Evolutionary conservation across 1,284 basidiomycete genomes (phyloP).

Genomic region (Sporisorium reilianum): DNA sequence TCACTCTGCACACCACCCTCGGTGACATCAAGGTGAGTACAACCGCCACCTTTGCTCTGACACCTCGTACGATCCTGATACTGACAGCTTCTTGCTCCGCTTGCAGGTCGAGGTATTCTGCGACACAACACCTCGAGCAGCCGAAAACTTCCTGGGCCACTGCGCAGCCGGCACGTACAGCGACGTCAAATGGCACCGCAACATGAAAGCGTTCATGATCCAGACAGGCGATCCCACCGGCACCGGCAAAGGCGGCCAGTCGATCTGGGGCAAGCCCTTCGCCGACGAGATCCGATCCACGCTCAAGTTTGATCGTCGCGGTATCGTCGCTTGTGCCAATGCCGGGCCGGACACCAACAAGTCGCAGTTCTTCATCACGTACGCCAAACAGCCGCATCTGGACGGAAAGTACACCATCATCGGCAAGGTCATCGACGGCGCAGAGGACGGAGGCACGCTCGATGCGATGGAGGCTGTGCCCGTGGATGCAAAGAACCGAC

Average conservation of each 20-base stretch:
- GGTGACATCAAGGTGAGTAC: constrained; percentile 84
- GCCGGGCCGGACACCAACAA: constrained; percentile 65
- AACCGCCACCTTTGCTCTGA: constrained; percentile 28
- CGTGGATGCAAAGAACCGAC: constrained; percentile 90
- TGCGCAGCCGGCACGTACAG: constrained; percentile 91
- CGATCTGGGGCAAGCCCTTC: constrained; percentile 94
- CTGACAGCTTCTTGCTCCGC: background rate
- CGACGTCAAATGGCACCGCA: constrained; percentile 84
- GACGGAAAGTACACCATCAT: constrained; percentile 67
- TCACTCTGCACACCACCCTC: constrained; percentile 91
- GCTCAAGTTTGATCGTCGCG: constrained; percentile 60
- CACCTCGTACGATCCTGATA: too few species aligned
- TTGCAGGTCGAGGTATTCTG: constrained; percentile 86
- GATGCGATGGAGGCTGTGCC: constrained; percentile 78
- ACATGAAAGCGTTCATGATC: constrained; percentile 80
- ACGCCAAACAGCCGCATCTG: constrained; percentile 62
- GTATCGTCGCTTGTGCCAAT: constrained; percentile 68
- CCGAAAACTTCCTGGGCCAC: constrained; percentile 96
- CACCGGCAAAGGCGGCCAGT: constrained; percentile 91
- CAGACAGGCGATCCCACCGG: constrained; percentile 97
- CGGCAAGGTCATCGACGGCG: constrained; percentile 65
- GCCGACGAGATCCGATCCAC: constrained; percentile 84
- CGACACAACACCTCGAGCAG: constrained; percentile 91
- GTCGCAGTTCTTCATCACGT: constrained; percentile 66
- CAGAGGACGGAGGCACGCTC: constrained; percentile 59